Conservation (phyloP, 306 rosid species). For the Abrus pulchellus region DNA sequence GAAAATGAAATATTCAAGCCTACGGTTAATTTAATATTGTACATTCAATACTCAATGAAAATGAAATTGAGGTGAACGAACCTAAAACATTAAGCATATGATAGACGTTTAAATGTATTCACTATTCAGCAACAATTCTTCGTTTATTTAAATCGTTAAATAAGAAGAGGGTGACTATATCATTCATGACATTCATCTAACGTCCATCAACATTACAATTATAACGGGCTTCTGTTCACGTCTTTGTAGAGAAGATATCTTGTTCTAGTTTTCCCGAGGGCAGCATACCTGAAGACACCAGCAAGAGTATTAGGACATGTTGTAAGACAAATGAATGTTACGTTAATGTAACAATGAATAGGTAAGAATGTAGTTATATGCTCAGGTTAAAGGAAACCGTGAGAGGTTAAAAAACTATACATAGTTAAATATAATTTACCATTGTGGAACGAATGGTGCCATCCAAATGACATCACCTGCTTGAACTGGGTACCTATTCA, state of each 20-base stretch:
- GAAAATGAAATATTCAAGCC: background rate
- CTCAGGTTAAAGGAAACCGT: background rate
- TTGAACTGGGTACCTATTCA: constrained; percentile 87
- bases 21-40: background rate
- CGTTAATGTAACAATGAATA: constrained; percentile 19
- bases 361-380: background rate
- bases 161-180: constrained; percentile 27
- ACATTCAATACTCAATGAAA: background rate
- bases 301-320: background rate
- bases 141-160: constrained; percentile 34
- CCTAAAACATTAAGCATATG: constrained; percentile 10
- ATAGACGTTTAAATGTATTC: constrained; percentile 23
- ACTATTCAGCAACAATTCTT: constrained; percentile 5
- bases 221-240: constrained; percentile 77
- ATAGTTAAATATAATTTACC: constrained; percentile 54
- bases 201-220: constrained; percentile 40
- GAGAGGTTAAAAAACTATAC: background rate
- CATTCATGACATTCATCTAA: constrained; percentile 34
- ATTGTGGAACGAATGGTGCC: constrained; percentile 98
- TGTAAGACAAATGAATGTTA: constrained; percentile 34
- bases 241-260: constrained; percentile 97
- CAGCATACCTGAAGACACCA: constrained; percentile 83
- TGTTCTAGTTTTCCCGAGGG: constrained; percentile 79
- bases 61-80: constrained; percentile 15
- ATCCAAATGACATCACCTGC: constrained; percentile 98